Evolutionary conservation across 768 basidiomycete species (phyloP), one percentile per base, ranked within the genome.

Genomic region (Brasilioporus rufonigricans): DNA sequence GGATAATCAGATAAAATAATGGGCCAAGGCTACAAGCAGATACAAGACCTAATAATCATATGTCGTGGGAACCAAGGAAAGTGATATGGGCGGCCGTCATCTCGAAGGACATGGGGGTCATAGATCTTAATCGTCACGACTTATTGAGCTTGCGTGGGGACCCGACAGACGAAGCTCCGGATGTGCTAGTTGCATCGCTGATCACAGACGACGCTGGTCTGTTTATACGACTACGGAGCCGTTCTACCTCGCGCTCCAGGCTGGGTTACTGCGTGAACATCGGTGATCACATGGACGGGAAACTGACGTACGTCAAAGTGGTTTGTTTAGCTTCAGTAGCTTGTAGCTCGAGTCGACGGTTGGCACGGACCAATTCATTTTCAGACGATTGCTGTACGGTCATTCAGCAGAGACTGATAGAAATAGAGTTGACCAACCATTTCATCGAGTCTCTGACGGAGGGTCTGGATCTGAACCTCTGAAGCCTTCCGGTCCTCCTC

Each of bases 291-390:
- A 50, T 29, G 16, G 14, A 48, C 7, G 52, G 19, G 35, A 14
- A 31, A 52, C 5, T 29, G 23, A 68, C 85, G 48, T 62, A 90
- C 89, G 78, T 82, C 16, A 90, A 74, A 39, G 83, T 77, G 56
- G 81, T 81, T 68, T 89, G 86, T 68, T 83, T 87, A 62, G 81
- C 83, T 59, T 92, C 89, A 6, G 73, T 81, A 29, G 85, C 86
- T 61, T 92, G 89, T 36, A 87, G 79, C 62, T 91, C 90, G 35
- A 86, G 86, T 40, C 87, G 79, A 31, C 89, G 83, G 69, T 90
- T 90, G 23, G 80, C 81, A 12, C 86, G 77, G 60, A 86, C 83
- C 4, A 91, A 74, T n/a, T 79, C 75, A 57, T 74, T 83, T 70
- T 86, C 87, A 40, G 78, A 77, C 19, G 83, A 85, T 84, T 88